Evolutionary conservation across 1,284 basidiomycete species (phyloP), one percentile per base, ranked within the genome.

Genomic region (Leccinum cinnamomeum): DNA sequence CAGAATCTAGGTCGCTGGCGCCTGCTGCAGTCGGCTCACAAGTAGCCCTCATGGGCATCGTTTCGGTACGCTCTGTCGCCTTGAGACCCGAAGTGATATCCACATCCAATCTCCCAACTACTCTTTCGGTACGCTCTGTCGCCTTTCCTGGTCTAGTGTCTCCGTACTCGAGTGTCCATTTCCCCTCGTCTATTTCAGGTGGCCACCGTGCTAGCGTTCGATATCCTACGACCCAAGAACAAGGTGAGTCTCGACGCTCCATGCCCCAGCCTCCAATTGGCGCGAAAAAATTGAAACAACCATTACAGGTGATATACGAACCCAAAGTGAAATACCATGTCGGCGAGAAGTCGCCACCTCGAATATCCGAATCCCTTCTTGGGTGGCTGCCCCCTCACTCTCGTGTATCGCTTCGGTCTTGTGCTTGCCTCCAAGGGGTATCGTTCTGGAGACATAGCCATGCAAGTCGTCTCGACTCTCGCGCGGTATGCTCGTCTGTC

Each of bases 321-420:
- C 87, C 93, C 67, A 92, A 95, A 78, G 77, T 84, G 78, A 96
- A 96, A 75, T 96, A 95, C 73, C 91, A 94, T 69, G 84, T 87
- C 63, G 93, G 89, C 61, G 37, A 88, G 75, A 94, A 94, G 75
- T 81, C 84, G 33, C 92, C 92, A 12, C 94, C 93, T 11, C 83
- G 85, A 46, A 90, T 95, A 72, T 90, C 89, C 61, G 88, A 92
- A 74, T 89, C 91, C 2, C 77, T 95, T 61, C 86, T 93, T 56
- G 91, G 92, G 58, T 97, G 96, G 96, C 79, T 98, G 1, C 88
- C 89, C 20, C 23, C 23, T 25, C 25, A 25, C 25, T 7, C 25
- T 25, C 25, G 25, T 25, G 25, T 25, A 25, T 25, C 25, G 25
- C 25, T 7, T 25, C 25, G 25, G 25, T 25, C 25, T 25, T 7